These are phyloP conservation scores for Penicillium palitans DNA, from an alignment of 2,329 filamentous ascomycete genomes.

Conservation along the genomic window DNA sequence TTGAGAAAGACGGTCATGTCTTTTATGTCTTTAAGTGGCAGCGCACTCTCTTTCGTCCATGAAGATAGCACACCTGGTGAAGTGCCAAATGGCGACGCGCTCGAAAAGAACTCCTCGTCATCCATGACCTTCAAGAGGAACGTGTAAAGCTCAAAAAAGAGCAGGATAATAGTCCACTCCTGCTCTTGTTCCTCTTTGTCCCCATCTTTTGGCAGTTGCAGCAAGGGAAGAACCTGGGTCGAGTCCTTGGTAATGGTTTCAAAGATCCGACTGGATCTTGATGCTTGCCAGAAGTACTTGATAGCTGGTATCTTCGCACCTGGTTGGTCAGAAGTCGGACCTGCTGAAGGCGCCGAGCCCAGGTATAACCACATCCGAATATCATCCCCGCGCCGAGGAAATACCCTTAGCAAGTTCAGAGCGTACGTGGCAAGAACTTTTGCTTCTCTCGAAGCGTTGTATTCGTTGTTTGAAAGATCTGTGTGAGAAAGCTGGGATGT, in stretches of 20 bases:
- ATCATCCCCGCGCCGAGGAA: constrained; percentile 77
- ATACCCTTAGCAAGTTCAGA: constrained; percentile 79
- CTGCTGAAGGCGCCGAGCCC: constrained; percentile 58
- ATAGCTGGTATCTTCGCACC: constrained; percentile 61
- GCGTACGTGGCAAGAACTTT: constrained; percentile 82
- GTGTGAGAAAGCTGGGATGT: constrained; percentile 27
- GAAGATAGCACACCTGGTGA: constrained; percentile 53
- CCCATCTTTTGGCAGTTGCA: constrained; percentile 45
- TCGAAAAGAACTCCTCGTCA: constrained; percentile 88
- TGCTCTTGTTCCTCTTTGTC: constrained; percentile 51
- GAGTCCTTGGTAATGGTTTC: constrained; percentile 58
- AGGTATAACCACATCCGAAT: constrained; percentile 93
- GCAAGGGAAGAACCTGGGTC: constrained; percentile 57
- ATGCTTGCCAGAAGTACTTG: constrained; percentile 80
- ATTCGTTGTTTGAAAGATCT: constrained; percentile 24
- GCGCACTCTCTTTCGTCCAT: constrained; percentile 62
- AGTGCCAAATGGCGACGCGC: constrained; percentile 49
- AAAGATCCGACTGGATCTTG: constrained; percentile 59
- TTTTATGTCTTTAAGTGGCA: constrained; percentile 70
- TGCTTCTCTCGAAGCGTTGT: constrained; percentile 58
- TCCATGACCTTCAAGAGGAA: constrained; percentile 92
- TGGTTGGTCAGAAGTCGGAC: constrained; percentile 34
- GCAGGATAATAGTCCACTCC: constrained; percentile 84
- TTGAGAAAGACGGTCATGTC: constrained; percentile 81
- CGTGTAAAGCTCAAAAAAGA: constrained; percentile 92